Evolutionary conservation across 495 filamentous ascomycete species (phyloP), one percentile per base, ranked within the genome.

Genomic region (Penicillium desertorum): DNA sequence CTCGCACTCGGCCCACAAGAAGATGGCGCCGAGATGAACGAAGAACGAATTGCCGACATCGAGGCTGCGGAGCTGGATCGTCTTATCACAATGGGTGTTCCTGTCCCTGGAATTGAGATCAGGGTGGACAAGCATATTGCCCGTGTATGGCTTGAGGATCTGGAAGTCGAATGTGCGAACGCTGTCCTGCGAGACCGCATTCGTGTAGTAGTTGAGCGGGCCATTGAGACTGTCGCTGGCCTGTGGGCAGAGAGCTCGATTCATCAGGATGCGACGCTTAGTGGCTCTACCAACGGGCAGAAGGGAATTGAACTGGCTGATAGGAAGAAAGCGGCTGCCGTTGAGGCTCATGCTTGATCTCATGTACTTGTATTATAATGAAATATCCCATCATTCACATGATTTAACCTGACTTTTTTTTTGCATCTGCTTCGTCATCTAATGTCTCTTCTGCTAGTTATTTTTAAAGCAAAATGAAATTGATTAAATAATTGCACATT

Each of bases 71-170:
- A 90, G 58, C 65, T 88, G 4, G 81, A 86, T 34, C 78, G 90
- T 17, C 77, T 98, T 51, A 88, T 91, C 56, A 81, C 82, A 46
- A 71, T 96, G 9, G 92, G 92, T 0, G 90, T 97, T 30, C 89
- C 90, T 1, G 87, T 96, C 0, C 95, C 94, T 0, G 94, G 93
- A 0, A 76, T 98, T 3, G 84, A 86, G 63, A 92, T 98, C 71
- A 84, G 79, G 67, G 87, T 98, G 4, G 94, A 96, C 66, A 92
- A 90, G 71, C 85, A 92, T 69, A 81, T 89, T 56, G 94, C 92
- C 5, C 86, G 80, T 44, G 88, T 98, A 7, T 97, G 91, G 92
- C 79, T 98, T 30, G 93, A 98, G 78, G 83, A 86, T 45, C 68
- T 98, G 45, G 90, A 93, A 62, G 90, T 98, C 0, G 95, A 98